Evolutionary conservation across 75 land plant species (phyloP).

Genomic region (Ceratopteris richardii): DNA sequence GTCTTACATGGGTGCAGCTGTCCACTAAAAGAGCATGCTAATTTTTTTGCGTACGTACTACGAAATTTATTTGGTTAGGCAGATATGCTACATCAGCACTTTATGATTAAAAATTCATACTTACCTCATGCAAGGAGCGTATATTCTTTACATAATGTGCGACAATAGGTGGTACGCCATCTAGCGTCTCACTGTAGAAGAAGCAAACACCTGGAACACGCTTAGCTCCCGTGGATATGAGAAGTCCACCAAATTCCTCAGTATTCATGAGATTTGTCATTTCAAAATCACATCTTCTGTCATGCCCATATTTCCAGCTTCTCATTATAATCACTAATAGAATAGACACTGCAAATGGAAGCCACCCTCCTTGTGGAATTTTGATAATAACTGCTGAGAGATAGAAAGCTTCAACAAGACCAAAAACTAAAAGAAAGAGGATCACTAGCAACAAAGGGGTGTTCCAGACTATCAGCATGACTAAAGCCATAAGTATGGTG

Average conservation of each 20-base stretch:
- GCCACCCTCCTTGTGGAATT: constrained; percentile 70
- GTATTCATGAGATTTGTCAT: constrained; percentile 32
- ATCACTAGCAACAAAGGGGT: constrained; percentile 20
- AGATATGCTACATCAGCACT: too few relatives aligned
- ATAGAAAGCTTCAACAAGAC: constrained; percentile 48
- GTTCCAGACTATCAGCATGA: constrained; percentile 66
- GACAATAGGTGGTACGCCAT: constrained; percentile 58
- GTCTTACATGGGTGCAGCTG: too few relatives aligned
- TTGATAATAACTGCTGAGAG: constrained; percentile 51
- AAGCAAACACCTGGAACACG: constrained; percentile 65
- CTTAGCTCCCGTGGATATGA: constrained; percentile 26
- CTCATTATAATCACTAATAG: constrained; percentile 43
- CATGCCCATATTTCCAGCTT: constrained; percentile 58
- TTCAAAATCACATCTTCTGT: constrained; percentile 44
- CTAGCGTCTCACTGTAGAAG: constrained; percentile 50
- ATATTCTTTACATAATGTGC: constrained; percentile 55
- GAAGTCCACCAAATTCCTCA: constrained; percentile 22
- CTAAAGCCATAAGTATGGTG: constrained; percentile 52
- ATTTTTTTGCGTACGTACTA: too few relatives aligned
- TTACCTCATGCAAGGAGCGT: constrained; percentile 45
- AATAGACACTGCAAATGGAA: constrained; percentile 57
- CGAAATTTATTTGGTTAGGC: too few relatives aligned
- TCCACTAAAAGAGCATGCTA: too few relatives aligned
- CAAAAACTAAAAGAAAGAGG: constrained; percentile 38
- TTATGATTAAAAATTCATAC: too few relatives aligned